A percentile compares a stretch with the other conserved stretches of the same genome.
Evolutionary conservation across 1,284 basidiomycete genomes (phyloP).

Genomic region (Pseudozyma sp.): DNA sequence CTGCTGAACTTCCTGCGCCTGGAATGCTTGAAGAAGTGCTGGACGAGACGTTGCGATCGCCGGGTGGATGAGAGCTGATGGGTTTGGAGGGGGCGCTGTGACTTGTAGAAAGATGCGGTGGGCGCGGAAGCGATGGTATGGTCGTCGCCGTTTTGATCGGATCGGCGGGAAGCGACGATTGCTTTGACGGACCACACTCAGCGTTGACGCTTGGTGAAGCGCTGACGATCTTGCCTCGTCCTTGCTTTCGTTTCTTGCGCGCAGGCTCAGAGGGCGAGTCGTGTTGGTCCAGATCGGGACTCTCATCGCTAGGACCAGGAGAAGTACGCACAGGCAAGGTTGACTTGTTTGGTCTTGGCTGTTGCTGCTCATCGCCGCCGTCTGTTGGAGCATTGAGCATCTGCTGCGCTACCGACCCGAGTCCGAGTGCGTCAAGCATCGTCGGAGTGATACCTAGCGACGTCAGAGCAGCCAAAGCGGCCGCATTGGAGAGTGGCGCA

Average conservation of each 20-base stretch:
- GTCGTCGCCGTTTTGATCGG: constrained; percentile 1
- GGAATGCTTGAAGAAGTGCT: constrained; percentile 11
- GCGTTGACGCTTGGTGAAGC: constrained; percentile 10
- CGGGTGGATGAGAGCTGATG: background rate
- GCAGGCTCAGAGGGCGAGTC: constrained; percentile 26
- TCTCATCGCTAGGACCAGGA: constrained; percentile 20
- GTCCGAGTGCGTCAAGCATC: constrained; percentile 46
- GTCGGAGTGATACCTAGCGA: constrained; percentile 40
- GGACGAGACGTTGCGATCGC: constrained; percentile 8
- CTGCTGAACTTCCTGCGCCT: constrained; percentile 6
- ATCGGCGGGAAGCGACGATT: constrained; percentile 2
- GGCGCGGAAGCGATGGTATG: background rate
- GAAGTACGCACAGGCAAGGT: constrained; percentile 3
- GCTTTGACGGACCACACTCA: constrained; percentile 14
- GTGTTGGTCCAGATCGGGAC: constrained; percentile 17
- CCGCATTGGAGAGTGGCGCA: constrained; percentile 34
- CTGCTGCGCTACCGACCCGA: constrained; percentile 40
- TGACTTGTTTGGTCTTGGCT: constrained; percentile 8
- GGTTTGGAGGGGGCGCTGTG: constrained; percentile 12
- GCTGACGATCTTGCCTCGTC: constrained; percentile 11
- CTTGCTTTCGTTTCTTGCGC: constrained; percentile 48
- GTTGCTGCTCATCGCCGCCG: constrained; percentile 9
- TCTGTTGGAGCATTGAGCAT: constrained; percentile 37
- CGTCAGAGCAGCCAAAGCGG: constrained; percentile 34
- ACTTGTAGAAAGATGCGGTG: constrained; percentile 3